These are phyloP conservation scores for Sporisorium exsertum DNA, from an alignment of 1,284 basidiomycete genomes.

Conservation along the genomic window DNA sequence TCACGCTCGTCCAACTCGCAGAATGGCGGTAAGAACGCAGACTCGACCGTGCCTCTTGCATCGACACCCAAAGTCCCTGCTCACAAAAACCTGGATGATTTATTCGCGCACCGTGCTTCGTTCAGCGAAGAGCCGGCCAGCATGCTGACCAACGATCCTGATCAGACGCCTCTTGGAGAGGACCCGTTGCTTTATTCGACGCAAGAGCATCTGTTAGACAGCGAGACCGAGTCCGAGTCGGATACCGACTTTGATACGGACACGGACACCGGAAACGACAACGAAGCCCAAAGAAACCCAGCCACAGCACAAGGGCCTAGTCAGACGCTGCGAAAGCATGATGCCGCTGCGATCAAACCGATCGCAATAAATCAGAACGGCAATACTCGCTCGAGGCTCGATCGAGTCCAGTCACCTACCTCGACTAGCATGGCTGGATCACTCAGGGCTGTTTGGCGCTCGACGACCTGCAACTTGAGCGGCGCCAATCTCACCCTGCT, in stretches of 20 bases:
- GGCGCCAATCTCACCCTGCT: slow-evolving; percentile 70
- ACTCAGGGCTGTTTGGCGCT: slow-evolving; percentile 68
- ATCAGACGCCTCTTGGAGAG: slow-evolving; percentile 54
- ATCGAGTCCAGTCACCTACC: background rate
- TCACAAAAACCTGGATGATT: background rate
- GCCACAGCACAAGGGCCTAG: background rate
- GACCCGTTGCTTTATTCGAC: slow-evolving; percentile 57
- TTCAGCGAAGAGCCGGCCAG: slow-evolving; percentile 55
- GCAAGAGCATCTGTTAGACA: slow-evolving; percentile 44
- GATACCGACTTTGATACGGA: slow-evolving; percentile 32
- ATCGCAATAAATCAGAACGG: slow-evolving; percentile 5
- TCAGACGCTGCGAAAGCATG: background rate
- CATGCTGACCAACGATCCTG: slow-evolving; percentile 47
- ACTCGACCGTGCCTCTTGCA: background rate
- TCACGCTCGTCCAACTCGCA: slow-evolving; percentile 22
- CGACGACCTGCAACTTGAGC: slow-evolving; percentile 75
- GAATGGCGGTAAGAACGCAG: background rate
- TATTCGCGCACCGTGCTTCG: slow-evolving; percentile 18
- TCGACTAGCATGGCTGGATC: background rate
- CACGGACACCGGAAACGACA: slow-evolving; percentile 18
- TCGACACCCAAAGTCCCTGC: background rate
- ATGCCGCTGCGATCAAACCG: background rate
- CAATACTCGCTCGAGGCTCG: background rate
- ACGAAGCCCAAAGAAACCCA: background rate
- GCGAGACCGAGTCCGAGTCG: slow-evolving; percentile 34